Conservation (phyloP, 257 asterid genomes). For the Rauvolfia tetraphylla region DNA sequence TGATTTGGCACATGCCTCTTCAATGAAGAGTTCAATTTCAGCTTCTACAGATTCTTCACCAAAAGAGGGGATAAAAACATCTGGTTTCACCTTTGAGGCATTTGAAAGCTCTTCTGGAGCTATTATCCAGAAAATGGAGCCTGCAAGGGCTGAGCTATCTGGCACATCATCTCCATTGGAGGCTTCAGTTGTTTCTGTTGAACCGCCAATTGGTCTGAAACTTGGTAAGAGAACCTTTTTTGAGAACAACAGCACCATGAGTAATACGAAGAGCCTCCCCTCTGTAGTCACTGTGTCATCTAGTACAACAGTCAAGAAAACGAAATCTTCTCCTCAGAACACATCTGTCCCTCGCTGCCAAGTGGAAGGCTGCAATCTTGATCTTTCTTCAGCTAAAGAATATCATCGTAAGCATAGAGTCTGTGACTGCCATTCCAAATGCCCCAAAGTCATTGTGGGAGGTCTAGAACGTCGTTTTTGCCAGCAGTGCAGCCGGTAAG, state of each 20-base stretch:
- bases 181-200: constrained; percentile 49
- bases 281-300: constrained; percentile 45
- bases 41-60: constrained; percentile 71
- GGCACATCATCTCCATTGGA: constrained; percentile 47
- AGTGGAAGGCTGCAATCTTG: constrained; percentile 82
- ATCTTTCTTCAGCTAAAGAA: constrained; percentile 74
- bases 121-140: constrained; percentile 17
- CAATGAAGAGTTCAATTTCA: constrained; percentile 75
- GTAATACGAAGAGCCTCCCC: constrained; percentile 46
- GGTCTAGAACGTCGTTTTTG: constrained; percentile 86
- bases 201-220: constrained; percentile 64
- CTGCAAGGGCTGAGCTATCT: constrained; percentile 16
- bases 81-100: constrained; percentile 43
- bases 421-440: constrained; percentile 75
- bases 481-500: constrained; percentile 96
- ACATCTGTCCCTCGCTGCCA: constrained; percentile 48
- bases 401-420: constrained; percentile 89
- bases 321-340: constrained; percentile 41
- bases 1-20: constrained; percentile 62
- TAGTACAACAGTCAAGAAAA: constrained; percentile 40
- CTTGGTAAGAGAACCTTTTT: constrained; percentile 84
- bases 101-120: constrained; percentile 32
- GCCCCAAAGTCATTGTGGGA: constrained; percentile 60
- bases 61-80: constrained; percentile 36
- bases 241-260: constrained; percentile 45